phyloP scores from a whole-genome alignment of 345 rosid species.

The Brassica rapa region DNA sequence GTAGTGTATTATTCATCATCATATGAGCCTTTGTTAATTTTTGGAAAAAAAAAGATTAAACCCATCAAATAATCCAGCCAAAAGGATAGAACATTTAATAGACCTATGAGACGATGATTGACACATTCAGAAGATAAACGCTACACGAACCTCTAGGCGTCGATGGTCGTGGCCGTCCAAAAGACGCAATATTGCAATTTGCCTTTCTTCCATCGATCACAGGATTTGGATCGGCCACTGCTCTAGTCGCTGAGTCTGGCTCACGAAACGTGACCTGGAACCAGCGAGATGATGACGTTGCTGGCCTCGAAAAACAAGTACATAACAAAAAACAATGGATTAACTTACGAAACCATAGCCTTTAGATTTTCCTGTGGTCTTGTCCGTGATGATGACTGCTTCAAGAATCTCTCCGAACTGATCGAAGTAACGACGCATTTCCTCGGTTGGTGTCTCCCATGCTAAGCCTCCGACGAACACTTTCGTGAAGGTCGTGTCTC shows the following conservation, averaged over 20 bases:
- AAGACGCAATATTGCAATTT: conserved; percentile 88
- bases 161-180: conserved; percentile 81
- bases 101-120: conserved; percentile 10
- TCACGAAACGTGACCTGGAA: conserved; percentile 85
- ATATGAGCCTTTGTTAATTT: neutral
- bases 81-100: neutral
- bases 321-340: neutral
- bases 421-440: conserved; percentile 78
- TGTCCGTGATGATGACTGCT: conserved; percentile 87
- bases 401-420: conserved; percentile 96
- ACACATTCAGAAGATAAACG: neutral
- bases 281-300: conserved; percentile 21
- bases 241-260: conserved; percentile 81
- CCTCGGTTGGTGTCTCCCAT: conserved; percentile 93
- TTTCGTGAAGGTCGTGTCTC: conserved; percentile 88
- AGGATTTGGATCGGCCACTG: conserved; percentile 80
- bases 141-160: conserved; percentile 69
- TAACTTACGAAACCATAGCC: conserved; percentile 92
- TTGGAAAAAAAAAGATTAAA: neutral
- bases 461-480: conserved; percentile 93
- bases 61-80: conserved; percentile 11
- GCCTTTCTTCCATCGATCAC: conserved; percentile 89
- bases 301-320: neutral
- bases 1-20: neutral
- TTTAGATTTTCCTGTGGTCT: conserved; percentile 84